Evolutionary conservation across 768 basidiomycete species (phyloP).

Genomic region (Mycena crocata): DNA sequence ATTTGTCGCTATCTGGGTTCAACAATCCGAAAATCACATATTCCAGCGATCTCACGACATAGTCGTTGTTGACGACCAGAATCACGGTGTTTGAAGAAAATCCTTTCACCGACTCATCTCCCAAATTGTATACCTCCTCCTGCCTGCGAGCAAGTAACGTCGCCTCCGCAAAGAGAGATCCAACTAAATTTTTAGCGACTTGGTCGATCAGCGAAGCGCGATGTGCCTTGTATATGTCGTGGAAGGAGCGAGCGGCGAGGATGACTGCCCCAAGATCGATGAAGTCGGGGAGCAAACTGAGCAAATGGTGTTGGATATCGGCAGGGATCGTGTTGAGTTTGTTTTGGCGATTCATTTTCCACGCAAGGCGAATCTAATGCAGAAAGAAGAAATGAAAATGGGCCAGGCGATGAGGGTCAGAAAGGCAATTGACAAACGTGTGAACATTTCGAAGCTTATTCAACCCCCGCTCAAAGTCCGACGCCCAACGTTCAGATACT

Average conservation of each 20-base stretch:
- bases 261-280: conserved; percentile 11
- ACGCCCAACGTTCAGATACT: background rate
- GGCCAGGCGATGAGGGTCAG: background rate
- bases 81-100: background rate
- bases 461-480: background rate
- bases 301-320: conserved; percentile 5
- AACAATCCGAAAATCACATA: background rate
- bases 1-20: background rate
- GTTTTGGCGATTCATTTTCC: background rate
- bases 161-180: conserved; percentile 1
- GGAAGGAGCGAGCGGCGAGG: conserved; percentile 5
- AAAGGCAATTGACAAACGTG: background rate
- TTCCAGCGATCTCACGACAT: conserved; percentile 1
- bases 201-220: background rate
- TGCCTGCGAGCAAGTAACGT: conserved; percentile 6
- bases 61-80: conserved; percentile 10
- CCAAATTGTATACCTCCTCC: background rate
- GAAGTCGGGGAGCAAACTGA: conserved; percentile 16
- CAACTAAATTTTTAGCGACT: conserved; percentile 9
- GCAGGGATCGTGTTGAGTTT: conserved; percentile 2
- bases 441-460: conserved; percentile 6
- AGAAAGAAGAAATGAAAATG: background rate
- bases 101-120: background rate
- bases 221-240: conserved; percentile 5
- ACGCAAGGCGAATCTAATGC: background rate